phyloP scores from a whole-genome alignment of 1,284 basidiomycete species.

The Ganoderma boninense region DNA sequence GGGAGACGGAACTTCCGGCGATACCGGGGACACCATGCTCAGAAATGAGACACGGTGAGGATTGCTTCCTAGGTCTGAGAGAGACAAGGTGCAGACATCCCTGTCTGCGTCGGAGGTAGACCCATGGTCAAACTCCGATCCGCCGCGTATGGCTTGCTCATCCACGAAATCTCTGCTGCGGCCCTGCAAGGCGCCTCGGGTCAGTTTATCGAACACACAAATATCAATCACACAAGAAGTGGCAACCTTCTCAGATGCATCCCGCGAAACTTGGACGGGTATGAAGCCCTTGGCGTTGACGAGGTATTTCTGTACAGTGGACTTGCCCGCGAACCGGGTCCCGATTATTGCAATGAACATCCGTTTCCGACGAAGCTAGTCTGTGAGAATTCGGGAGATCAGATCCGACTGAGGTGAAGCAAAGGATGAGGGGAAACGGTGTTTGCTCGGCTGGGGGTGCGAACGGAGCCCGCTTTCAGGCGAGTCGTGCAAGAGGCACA shows the following conservation, averaged over 20 bases:
- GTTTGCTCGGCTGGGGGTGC: not conserved
- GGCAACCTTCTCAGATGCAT: conserved; percentile 6
- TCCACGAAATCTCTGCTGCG: not conserved
- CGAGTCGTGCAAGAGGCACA: not conserved
- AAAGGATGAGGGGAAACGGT: not conserved
- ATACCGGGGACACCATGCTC: conserved; percentile 39
- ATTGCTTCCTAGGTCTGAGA: conserved; percentile 13
- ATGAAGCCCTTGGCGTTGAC: conserved; percentile 60
- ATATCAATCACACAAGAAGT: not conserved
- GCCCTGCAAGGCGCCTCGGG: not conserved
- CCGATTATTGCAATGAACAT: conserved; percentile 94
- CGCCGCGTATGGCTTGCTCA: not conserved
- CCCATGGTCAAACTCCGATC: not conserved
- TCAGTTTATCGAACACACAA: not conserved
- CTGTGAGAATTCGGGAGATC: not conserved
- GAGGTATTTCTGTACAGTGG: conserved; percentile 80
- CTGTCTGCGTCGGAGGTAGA: not conserved
- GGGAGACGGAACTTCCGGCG: conserved; percentile 31
- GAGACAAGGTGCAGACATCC: conserved; percentile 5
- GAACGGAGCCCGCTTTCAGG: not conserved
- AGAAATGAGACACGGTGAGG: conserved; percentile 39
- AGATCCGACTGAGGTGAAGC: not conserved
- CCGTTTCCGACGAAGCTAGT: not conserved
- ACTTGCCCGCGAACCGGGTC: conserved; percentile 84
- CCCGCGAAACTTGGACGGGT: conserved; percentile 45